Base-by-base conservation (phyloP, 2,329 filamentous ascomycete genomes). In the Pseudopithomyces chartarum region DNA sequence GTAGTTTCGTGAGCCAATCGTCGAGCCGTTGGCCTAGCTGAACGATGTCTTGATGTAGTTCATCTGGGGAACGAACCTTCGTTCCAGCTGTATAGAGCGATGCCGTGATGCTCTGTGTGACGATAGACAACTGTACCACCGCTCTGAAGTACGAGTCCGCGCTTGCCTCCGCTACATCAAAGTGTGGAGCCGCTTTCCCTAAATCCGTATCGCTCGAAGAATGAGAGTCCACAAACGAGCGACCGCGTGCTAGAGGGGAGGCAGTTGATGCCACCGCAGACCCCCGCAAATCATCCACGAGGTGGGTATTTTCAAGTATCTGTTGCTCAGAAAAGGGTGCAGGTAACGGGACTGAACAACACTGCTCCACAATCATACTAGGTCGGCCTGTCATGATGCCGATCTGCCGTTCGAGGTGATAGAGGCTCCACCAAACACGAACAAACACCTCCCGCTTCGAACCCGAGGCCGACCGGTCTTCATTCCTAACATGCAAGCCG, bases 401-500 rank as follows among this genome's bases (percentile, higher is more conserved):
- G 6, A 79, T 67, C 3, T 74, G 68, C 15, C 71, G 69, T 54
- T 79, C 78, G 15, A 77, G 61, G 6, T 67, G 73, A 55, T 74
- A 77, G 13, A 79, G 54, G 45, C 75, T 75, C 74, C 77, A 78
- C 77, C 78, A 80, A n/a, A 75, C 69, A 23, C 73, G 70, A 3
- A 74, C 66, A 45, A 77, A 58, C 3, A 70, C 70, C 57, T 79
- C 76, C 56, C 68, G 73, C 42, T 73, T 65, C 11, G 61, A 52
- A 5, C 67, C 64, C 13, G 66, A 53, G 6, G 71, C 61, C 6
- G 67, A 67, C 1, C 69, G 67, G 39, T 70, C 70, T 43, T 71
- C 63, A 39, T 78, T 79, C 5, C 71, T 69, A 40, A 79, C 61
- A 54, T 79, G 76, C 8, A 80, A 64, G 23, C 75, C 77, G 15